These are phyloP conservation scores for Diplodia sapinea DNA, from an alignment of 2,329 filamentous ascomycete genomes.

Conservation along the genomic window DNA sequence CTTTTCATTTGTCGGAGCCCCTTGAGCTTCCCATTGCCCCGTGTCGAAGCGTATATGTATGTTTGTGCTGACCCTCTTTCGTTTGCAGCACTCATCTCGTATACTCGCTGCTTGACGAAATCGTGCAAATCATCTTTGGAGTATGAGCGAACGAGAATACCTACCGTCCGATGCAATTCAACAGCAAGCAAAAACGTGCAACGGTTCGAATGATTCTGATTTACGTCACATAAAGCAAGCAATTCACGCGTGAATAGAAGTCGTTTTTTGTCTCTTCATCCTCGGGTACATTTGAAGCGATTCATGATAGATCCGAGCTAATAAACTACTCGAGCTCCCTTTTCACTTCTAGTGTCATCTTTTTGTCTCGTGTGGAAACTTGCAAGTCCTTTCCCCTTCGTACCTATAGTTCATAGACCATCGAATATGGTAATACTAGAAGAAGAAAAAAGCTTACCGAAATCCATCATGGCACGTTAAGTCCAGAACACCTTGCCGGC, in stretches of 20 bases:
- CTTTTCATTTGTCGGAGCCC: too few relatives aligned
- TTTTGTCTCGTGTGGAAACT: not conserved
- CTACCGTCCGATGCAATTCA: not conserved
- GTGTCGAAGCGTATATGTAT: too few relatives aligned
- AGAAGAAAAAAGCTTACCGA: not conserved
- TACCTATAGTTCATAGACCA: slow-evolving; percentile 18
- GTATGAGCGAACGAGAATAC: slow-evolving; percentile 5
- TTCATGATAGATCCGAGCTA: slow-evolving; percentile 23
- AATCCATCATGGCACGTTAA: slow-evolving; percentile 1
- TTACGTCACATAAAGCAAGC: not conserved
- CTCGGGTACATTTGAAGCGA: slow-evolving; percentile 6
- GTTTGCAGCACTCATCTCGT: slow-evolving; percentile 54
- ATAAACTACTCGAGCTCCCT: not conserved
- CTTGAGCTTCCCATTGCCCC: too few relatives aligned
- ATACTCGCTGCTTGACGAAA: slow-evolving; percentile 58
- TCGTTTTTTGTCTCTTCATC: not conserved
- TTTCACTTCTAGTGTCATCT: slow-evolving; percentile 8
- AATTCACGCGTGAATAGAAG: slow-evolving; percentile 7
- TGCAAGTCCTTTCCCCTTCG: not conserved
- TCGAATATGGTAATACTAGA: not conserved
- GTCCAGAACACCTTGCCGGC: not conserved
- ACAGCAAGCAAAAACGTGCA: not conserved
- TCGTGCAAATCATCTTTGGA: slow-evolving; percentile 53
- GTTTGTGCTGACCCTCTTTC: not conserved
- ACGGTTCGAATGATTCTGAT: not conserved